Evolutionary conservation across 2,329 filamentous ascomycete genomes (phyloP).

Genomic region (Esteya vermicola): DNA sequence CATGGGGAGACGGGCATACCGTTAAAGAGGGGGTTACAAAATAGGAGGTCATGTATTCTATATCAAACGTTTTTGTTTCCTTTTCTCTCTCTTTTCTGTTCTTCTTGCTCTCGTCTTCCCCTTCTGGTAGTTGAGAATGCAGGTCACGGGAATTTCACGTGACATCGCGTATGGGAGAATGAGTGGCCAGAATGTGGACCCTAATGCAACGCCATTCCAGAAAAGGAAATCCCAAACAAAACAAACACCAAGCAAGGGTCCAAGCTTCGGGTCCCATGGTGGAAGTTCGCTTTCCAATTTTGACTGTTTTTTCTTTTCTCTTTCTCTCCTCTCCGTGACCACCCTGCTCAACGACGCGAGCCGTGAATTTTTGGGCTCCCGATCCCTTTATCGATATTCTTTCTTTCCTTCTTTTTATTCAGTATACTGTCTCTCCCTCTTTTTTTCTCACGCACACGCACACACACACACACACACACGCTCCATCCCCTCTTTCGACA

Average conservation of each 20-base stretch:
- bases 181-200: background rate
- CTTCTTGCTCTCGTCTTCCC: background rate
- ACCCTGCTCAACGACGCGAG: no score
- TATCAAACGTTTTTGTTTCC: background rate
- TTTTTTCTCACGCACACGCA: background rate
- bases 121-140: background rate
- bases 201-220: slow-evolving; percentile 2
- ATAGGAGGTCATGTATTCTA: background rate
- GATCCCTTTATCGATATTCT: background rate
- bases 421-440: background rate
- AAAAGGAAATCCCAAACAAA: slow-evolving; percentile 12
- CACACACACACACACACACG: no score
- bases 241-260: slow-evolving; percentile 10
- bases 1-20: no score
- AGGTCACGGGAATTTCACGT: slow-evolving; percentile 4
- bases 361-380: no score
- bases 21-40: background rate
- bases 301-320: background rate
- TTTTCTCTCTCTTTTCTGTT: background rate
- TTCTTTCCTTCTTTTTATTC: background rate
- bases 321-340: background rate
- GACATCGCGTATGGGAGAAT: background rate
- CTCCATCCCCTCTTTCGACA: no score
- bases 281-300: background rate
- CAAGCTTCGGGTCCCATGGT: no score